These are phyloP conservation scores for Mucor velutinosus DNA, from an alignment of 371 early-diverging fungal species.

Conservation along the genomic window DNA sequence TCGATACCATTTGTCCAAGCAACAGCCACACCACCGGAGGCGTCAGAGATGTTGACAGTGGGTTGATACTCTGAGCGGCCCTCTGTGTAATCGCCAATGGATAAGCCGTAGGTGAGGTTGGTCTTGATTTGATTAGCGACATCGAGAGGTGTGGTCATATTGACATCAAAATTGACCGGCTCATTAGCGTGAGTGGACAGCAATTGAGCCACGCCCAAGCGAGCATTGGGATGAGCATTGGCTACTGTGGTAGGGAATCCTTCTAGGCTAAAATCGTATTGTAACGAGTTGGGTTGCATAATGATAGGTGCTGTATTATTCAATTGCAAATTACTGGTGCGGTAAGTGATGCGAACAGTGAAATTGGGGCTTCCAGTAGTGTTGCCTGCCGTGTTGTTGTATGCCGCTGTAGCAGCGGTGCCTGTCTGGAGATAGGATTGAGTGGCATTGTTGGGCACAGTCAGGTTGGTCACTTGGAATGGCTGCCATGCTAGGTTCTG, in stretches of 20 bases:
- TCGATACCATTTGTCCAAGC: neutral
- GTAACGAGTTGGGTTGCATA: constrained; percentile 42
- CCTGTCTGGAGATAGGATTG: constrained; percentile 35
- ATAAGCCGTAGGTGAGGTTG: constrained; percentile 45
- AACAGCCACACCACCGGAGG: neutral
- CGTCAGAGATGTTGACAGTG: constrained; percentile 31
- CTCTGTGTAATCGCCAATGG: constrained; percentile 44
- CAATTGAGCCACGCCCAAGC: constrained; percentile 34
- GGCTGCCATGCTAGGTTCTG: constrained; percentile 35
- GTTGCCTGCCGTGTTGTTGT: constrained; percentile 22
- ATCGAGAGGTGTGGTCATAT: constrained; percentile 41
- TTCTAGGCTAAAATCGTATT: constrained; percentile 39
- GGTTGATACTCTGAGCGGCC: constrained; percentile 47
- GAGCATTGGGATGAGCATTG: constrained; percentile 11
- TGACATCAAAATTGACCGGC: constrained; percentile 35
- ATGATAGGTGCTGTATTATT: constrained; percentile 43
- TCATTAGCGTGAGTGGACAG: constrained; percentile 12
- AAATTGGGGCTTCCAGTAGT: constrained; percentile 13
- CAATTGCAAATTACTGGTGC: constrained; percentile 43
- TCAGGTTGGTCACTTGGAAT: constrained; percentile 37
- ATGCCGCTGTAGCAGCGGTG: constrained; percentile 29
- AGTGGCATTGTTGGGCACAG: constrained; percentile 29
- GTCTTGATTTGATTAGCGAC: constrained; percentile 45
- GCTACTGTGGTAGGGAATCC: constrained; percentile 27
- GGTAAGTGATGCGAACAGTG: constrained; percentile 28